Percentiles rank a stretch among this genome's conserved stretches.
phyloP scores from a whole-genome alignment of 345 rosid species.

The Pistacia integerrima region DNA sequence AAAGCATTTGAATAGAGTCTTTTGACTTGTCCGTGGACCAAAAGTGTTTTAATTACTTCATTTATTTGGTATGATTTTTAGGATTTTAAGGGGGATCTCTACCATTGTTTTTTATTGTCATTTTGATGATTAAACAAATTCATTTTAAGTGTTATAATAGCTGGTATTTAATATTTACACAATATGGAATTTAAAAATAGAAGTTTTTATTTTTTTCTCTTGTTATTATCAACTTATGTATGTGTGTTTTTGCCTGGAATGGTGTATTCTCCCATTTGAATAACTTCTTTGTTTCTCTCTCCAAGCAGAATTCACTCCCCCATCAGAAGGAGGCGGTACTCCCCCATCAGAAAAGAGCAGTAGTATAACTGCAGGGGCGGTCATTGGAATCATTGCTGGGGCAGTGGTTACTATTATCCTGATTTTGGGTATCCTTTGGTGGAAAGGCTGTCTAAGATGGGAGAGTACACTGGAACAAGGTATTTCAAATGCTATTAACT shows the following conservation, averaged over 20 bases:
- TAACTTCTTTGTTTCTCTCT: not conserved
- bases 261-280: not conserved
- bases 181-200: not conserved
- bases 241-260: not conserved
- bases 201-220: no score
- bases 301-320: conserved; percentile 17
- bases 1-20: not conserved
- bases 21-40: not conserved
- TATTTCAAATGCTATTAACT: not conserved
- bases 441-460: conserved; percentile 45
- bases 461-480: conserved; percentile 42
- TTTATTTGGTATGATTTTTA: not conserved
- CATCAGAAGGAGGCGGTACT: not conserved
- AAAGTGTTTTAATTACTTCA: not conserved
- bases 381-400: conserved; percentile 35
- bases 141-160: not conserved
- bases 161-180: no score
- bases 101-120: not conserved
- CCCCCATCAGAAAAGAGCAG: not conserved
- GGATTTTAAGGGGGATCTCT: not conserved
- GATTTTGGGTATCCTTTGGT: conserved; percentile 48
- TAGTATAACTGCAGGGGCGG: not conserved
- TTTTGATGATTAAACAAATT: no score
- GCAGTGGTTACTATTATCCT: conserved; percentile 29
- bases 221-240: no score